Evolutionary conservation across 345 rosid genomes (phyloP).

Genomic region (Citrus medica): DNA sequence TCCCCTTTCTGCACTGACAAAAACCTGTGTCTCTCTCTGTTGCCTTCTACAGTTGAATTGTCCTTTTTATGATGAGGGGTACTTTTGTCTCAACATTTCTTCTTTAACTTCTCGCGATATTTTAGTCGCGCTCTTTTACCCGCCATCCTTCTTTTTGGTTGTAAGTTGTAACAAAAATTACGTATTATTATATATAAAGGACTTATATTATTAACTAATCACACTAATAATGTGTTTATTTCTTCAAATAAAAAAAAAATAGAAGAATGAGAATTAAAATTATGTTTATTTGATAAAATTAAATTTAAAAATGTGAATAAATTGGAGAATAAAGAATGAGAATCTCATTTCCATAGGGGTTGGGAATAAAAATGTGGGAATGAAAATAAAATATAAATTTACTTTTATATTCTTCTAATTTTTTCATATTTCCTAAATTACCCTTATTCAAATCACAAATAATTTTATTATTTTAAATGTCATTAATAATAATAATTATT

Average conservation of each 20-base stretch:
- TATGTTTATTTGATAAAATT: no score
- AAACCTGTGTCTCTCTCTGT: slow-evolving; percentile 21
- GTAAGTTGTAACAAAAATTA: background rate
- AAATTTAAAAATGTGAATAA: no score
- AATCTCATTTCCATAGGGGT: no score
- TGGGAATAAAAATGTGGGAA: no score
- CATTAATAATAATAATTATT: no score
- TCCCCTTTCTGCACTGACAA: slow-evolving; percentile 26
- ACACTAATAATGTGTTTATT: no score
- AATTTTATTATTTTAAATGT: no score
- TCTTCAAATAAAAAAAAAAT: no score
- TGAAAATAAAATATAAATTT: no score
- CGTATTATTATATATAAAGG: background rate
- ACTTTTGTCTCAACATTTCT: slow-evolving; percentile 11
- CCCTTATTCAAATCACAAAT: no score
- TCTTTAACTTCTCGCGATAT: slow-evolving; percentile 10
- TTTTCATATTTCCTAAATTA: no score
- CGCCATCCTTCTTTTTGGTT: background rate
- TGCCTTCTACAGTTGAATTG: slow-evolving; percentile 13
- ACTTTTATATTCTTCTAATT: no score
- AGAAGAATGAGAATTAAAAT: rapidly evolving
- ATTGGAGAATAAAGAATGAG: rapidly evolving
- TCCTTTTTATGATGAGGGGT: slow-evolving; percentile 32
- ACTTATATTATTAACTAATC: background rate
- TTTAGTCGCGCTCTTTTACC: background rate